These are phyloP conservation scores for Hanseniaspora sp. DNA, from an alignment of 1,139 yeast species.

Conservation along the genomic window DNA sequence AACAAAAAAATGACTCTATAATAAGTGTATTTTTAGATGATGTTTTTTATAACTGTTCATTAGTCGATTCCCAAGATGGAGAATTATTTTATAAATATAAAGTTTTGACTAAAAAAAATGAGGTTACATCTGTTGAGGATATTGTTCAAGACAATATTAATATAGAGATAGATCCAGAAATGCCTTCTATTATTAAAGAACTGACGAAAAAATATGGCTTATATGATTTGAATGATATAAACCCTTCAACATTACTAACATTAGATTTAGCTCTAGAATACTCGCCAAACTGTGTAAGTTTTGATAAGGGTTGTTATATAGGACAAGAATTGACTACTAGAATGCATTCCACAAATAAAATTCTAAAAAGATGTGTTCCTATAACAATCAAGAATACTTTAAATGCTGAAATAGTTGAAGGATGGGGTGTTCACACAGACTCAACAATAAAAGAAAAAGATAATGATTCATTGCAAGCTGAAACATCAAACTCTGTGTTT, in stretches of 20 bases:
- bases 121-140: background rate
- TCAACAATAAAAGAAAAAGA: background rate
- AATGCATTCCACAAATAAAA: conserved; percentile 70
- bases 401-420: conserved; percentile 20
- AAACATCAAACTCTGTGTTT: background rate
- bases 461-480: background rate
- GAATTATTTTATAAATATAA: conserved; percentile 1
- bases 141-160: background rate
- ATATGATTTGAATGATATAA: conserved; percentile 1
- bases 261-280: conserved; percentile 71
- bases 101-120: background rate
- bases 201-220: conserved; percentile 1
- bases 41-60: conserved; percentile 2
- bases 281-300: conserved; percentile 66
- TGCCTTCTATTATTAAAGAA: background rate
- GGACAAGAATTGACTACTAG: conserved; percentile 94
- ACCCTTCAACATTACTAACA: conserved; percentile 42
- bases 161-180: background rate
- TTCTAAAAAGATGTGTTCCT: conserved; percentile 73
- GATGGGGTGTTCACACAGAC: conserved; percentile 14
- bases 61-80: background rate
- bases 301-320: conserved; percentile 85
- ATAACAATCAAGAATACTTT: conserved; percentile 37
- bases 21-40: conserved; percentile 10
- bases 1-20: background rate